These are phyloP conservation scores for Ogataea pilisensis DNA, from an alignment of 805 yeast species.

Conservation along the genomic window DNA sequence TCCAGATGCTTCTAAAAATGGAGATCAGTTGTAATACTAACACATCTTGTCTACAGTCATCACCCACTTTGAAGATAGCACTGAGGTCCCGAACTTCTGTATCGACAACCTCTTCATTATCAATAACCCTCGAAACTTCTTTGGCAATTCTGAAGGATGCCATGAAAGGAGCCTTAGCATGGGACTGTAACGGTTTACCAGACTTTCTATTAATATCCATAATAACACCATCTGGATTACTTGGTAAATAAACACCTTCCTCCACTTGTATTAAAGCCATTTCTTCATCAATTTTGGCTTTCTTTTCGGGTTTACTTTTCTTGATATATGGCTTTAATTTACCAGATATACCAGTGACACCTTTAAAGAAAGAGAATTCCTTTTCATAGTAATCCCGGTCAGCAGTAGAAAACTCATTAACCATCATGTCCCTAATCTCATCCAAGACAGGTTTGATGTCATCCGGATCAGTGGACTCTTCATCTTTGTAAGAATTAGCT, in stretches of 20 bases:
- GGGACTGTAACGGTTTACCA: conserved; percentile 94
- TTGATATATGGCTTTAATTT: conserved; percentile 92
- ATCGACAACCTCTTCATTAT: conserved; percentile 29
- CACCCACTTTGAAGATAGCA: conserved; percentile 98
- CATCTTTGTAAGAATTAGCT: conserved; percentile 89
- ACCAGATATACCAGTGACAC: conserved; percentile 91
- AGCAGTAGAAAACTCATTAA: conserved; percentile 49
- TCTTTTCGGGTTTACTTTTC: conserved; percentile 93
- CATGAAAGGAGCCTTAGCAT: conserved; percentile 98
- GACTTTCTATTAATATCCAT: conserved; percentile 87
- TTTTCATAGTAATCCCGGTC: conserved; percentile 69
- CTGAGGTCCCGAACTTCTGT: conserved; percentile 49
- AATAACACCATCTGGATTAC: conserved; percentile 94
- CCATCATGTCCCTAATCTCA: conserved; percentile 62
- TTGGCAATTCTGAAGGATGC: conserved; percentile 86
- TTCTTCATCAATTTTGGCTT: conserved; percentile 92
- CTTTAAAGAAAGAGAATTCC: conserved; percentile 86
- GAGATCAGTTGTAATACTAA: conserved; percentile 89
- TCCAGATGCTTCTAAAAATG: conserved; percentile 88
- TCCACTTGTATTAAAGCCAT: conserved; percentile 73
- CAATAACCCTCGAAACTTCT: conserved; percentile 43
- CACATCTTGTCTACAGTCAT: conserved; percentile 97
- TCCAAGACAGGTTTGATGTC: conserved; percentile 80
- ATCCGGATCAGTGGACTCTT: conserved; percentile 78
- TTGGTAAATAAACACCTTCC: conserved; percentile 87